A percentile compares a stretch with the other conserved stretches of the same genome.
phyloP scores from a whole-genome alignment of 345 rosid species.

The Ricinus communis region DNA sequence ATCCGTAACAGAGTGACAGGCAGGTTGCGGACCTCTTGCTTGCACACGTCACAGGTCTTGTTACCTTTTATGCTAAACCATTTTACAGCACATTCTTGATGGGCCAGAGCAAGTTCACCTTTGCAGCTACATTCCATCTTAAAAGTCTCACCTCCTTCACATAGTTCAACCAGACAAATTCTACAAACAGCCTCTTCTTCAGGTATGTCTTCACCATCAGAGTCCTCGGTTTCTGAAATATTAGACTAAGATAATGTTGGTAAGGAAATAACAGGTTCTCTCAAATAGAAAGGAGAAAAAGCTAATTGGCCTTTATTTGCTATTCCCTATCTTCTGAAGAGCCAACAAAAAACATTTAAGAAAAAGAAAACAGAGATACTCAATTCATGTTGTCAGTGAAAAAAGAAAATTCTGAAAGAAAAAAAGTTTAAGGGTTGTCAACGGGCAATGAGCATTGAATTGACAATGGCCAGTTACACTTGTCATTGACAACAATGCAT shows the following conservation, averaged over 20 bases:
- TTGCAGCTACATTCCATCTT: slow-evolving; percentile 99
- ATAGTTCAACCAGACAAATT: slow-evolving; percentile 80
- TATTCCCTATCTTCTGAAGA: too few relatives aligned
- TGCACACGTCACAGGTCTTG: slow-evolving; percentile 90
- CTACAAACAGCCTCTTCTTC: slow-evolving; percentile 97
- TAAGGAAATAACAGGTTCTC: neutral
- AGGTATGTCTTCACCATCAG: slow-evolving; percentile 80
- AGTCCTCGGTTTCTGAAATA: slow-evolving; percentile 50
- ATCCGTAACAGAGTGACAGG: slow-evolving; percentile 80
- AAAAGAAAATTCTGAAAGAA: too few relatives aligned
- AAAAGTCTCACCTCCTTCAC: slow-evolving; percentile 94
- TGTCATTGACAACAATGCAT: neutral
- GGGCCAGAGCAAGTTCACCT: slow-evolving; percentile 96
- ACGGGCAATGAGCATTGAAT: too few relatives aligned
- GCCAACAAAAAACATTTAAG: neutral
- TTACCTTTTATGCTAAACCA: slow-evolving; percentile 96
- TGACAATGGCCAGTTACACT: neutral
- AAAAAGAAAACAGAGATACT: neutral
- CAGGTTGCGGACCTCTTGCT: slow-evolving; percentile 79
- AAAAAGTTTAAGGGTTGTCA: too few relatives aligned
- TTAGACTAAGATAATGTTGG: slow-evolving; percentile 11
- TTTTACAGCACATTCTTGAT: slow-evolving; percentile 87
- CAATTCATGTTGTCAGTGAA: too few relatives aligned
- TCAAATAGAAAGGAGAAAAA: too few relatives aligned
- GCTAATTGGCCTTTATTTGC: too few relatives aligned